phyloP scores from a whole-genome alignment of 2,329 filamentous ascomycete species.

The Helicocarpus griseus region DNA sequence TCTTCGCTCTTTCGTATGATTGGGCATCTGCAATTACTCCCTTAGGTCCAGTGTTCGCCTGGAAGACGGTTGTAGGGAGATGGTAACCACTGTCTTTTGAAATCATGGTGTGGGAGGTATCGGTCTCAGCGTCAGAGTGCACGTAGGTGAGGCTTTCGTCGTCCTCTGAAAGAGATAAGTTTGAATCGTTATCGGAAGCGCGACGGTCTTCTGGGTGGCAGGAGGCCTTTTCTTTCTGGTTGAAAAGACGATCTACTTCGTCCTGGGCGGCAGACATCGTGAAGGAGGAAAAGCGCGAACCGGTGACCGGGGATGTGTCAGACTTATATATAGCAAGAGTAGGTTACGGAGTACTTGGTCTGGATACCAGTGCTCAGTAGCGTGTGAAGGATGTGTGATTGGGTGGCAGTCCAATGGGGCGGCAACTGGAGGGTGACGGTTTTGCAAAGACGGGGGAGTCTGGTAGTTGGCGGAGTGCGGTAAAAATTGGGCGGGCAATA shows the following conservation, averaged over 20 bases:
- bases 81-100: conserved; percentile 30
- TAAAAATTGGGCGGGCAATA: neutral
- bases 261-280: conserved; percentile 29
- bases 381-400: neutral
- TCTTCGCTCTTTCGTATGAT: conserved; percentile 39
- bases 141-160: conserved; percentile 17
- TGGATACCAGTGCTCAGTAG: neutral
- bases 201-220: conserved; percentile 36
- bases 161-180: conserved; percentile 20
- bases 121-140: conserved; percentile 8
- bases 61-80: conserved; percentile 36
- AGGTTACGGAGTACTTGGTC: neutral
- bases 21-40: conserved; percentile 43
- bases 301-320: neutral
- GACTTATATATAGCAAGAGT: conserved; percentile 1
- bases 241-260: conserved; percentile 37
- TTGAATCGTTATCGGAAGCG: conserved; percentile 13
- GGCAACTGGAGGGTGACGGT: neutral
- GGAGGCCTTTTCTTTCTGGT: conserved; percentile 25
- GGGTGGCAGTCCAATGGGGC: neutral
- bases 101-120: conserved; percentile 25
- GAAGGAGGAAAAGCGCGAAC: neutral
- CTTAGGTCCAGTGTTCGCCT: conserved; percentile 43
- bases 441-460: neutral
- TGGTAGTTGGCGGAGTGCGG: neutral